Base-by-base conservation (phyloP, 1,284 basidiomycete species). In the Puccinia polysora region DNA sequence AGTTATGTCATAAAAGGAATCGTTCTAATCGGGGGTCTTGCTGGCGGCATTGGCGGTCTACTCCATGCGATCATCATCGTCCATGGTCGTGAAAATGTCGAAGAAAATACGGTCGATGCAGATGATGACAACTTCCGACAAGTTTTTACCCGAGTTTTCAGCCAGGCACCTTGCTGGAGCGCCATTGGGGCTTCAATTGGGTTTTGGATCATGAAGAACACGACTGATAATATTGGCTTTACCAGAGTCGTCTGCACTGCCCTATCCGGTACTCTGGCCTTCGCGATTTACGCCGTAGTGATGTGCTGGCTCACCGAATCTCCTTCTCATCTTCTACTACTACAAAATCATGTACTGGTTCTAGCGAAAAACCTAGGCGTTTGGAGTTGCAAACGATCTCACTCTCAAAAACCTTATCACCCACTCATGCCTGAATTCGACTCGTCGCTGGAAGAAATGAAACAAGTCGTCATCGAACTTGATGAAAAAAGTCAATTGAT, bases 271-370 rank as follows among this genome's bases (percentile, higher is more conserved):
- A 60, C 56, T 14, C 36, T 71, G 0, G 20, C 23, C 14, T 60
- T 71, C 49, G 58, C 36, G 6, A 53, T 40, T 28, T 71, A 71
- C 38, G 55, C 68, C 0, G 53, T 52, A 23, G 12, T 38, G 20
- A 52, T 71, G 68, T 62, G 30, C 36, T 53, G 47, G 28, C 14
- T 71, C 30, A 62, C 68, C 14, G 56, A 36, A 30, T 71, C 68
- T 53, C 23, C 40, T 40, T 32, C 0, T 40, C 68, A 71, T 71
- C 58, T 71, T 20, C 34, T 53, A 40, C 62, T 71, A 10, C 52
- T 71, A 63, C 68, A 71, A 55, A 71, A 71, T 50, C 36, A 65
- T 34, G 63, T 65, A 52, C 50, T 65, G 4, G 63, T 65, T 4
- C 50, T 65, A 32, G 63, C 63, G 18, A 49, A 65, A 65, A 65